phyloP scores from a whole-genome alignment of 2,329 filamentous ascomycete species.

The Talaromyces sp. region DNA sequence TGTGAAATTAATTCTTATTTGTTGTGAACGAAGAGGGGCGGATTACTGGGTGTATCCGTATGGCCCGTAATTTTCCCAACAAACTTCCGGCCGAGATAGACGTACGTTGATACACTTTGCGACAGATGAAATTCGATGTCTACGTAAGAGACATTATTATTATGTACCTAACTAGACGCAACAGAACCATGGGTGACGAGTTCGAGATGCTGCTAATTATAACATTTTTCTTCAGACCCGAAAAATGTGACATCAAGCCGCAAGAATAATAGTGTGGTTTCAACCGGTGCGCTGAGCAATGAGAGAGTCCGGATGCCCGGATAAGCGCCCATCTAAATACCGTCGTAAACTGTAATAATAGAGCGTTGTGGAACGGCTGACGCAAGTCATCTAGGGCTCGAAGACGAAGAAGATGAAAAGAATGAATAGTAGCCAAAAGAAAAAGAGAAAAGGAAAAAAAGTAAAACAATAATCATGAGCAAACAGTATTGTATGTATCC shows the following conservation, averaged over 20 bases:
- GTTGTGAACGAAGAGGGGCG: neutral
- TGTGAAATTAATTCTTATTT: neutral
- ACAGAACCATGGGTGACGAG: neutral
- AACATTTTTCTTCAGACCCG: conserved; percentile 1
- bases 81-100: neutral
- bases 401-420: neutral
- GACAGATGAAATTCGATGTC: neutral
- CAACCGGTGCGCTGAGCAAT: neutral
- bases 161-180: neutral
- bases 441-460: neutral
- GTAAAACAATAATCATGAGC: neutral
- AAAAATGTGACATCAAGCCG: conserved; percentile 1
- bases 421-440: neutral
- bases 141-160: neutral
- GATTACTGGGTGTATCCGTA: neutral
- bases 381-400: neutral
- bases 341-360: neutral
- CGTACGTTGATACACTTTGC: neutral
- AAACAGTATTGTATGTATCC: neutral
- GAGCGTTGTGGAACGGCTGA: neutral
- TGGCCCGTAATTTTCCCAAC: neutral
- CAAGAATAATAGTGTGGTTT: conserved; percentile 8
- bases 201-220: neutral
- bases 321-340: conserved; percentile 9
- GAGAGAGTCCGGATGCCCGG: conserved; percentile 9